These are phyloP conservation scores for Tubosaeta sp. DNA, from an alignment of 768 basidiomycete genomes.

Conservation along the genomic window DNA sequence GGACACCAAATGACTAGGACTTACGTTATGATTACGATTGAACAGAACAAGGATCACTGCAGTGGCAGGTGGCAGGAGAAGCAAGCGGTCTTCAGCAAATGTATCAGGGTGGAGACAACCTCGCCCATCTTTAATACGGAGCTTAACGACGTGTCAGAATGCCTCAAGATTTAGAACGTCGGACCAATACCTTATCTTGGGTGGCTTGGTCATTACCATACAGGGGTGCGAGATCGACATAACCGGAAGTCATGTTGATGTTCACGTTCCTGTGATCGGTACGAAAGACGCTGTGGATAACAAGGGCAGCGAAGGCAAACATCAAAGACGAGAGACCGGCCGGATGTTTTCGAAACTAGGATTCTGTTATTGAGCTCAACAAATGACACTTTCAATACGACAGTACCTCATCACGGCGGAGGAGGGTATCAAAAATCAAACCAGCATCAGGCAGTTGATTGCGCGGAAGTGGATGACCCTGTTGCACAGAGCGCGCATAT, in stretches of 20 bases:
- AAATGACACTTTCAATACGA: background rate
- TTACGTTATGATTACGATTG: slow-evolving; percentile 83
- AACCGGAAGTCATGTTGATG: slow-evolving; percentile 83
- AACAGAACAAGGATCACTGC: slow-evolving; percentile 79
- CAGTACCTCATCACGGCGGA: slow-evolving; percentile 64
- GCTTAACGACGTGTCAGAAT: slow-evolving; percentile 7
- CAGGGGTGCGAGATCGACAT: slow-evolving; percentile 79
- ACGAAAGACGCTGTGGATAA: slow-evolving; percentile 86
- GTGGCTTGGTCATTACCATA: slow-evolving; percentile 69
- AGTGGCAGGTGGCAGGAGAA: slow-evolving; percentile 75
- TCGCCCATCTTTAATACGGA: slow-evolving; percentile 50
- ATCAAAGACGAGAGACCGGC: slow-evolving; percentile 74
- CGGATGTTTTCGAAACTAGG: slow-evolving; percentile 70
- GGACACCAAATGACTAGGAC: slow-evolving; percentile 16
- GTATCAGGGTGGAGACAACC: slow-evolving; percentile 66
- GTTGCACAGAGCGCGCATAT: slow-evolving; percentile 81
- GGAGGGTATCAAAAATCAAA: slow-evolving; percentile 73
- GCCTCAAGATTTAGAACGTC: background rate
- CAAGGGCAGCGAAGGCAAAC: slow-evolving; percentile 79
- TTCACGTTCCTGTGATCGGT: slow-evolving; percentile 62
- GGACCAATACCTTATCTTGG: slow-evolving; percentile 49
- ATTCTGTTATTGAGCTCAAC: background rate
- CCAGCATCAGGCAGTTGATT: slow-evolving; percentile 77
- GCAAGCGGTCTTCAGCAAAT: slow-evolving; percentile 75
- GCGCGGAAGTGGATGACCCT: slow-evolving; percentile 55